phyloP scores from a whole-genome alignment of 768 basidiomycete genomes.

The Amanita muscaria region DNA sequence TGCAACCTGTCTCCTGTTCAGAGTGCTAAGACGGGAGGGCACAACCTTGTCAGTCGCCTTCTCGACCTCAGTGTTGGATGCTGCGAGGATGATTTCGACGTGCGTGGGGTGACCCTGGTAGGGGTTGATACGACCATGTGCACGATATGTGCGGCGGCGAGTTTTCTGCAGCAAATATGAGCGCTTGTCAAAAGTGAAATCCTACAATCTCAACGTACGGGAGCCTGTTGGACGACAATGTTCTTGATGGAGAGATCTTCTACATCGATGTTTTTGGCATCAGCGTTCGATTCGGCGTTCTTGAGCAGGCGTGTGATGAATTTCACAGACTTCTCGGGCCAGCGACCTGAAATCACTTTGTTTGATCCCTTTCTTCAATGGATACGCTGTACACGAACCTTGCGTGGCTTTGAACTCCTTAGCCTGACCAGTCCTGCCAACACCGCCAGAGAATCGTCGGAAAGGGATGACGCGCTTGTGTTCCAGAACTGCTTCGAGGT shows the following conservation, averaged over 20 bases:
- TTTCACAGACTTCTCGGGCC: conserved; percentile 98
- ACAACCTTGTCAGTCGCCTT: conserved; percentile 79
- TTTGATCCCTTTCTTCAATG: conserved; percentile 2
- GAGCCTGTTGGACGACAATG: conserved; percentile 98
- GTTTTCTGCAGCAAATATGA: conserved; percentile 63
- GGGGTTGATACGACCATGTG: conserved; percentile 96
- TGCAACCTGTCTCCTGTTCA: conserved; percentile 83
- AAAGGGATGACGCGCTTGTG: conserved; percentile 97
- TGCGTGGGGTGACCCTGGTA: conserved; percentile 98
- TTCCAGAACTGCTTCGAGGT: conserved; percentile 89
- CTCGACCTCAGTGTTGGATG: conserved; percentile 76
- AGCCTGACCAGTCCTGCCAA: conserved; percentile 89
- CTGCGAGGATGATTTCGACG: conserved; percentile 87
- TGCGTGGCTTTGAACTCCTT: conserved; percentile 96
- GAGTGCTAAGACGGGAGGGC: conserved; percentile 43
- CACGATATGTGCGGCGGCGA: conserved; percentile 98
- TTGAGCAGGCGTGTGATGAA: conserved; percentile 92
- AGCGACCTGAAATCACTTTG: conserved; percentile 68
- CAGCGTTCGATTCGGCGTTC: conserved; percentile 99
- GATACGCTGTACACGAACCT: conserved; percentile 47
- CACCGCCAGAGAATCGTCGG: conserved; percentile 91
- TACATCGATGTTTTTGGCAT: conserved; percentile 90
- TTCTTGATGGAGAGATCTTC: conserved; percentile 93
- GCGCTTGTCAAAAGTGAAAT: background rate
- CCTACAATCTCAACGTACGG: conserved; percentile 57